phyloP scores from a whole-genome alignment of 2,329 filamentous ascomycete genomes.

The Ampelomyces quisqualis region DNA sequence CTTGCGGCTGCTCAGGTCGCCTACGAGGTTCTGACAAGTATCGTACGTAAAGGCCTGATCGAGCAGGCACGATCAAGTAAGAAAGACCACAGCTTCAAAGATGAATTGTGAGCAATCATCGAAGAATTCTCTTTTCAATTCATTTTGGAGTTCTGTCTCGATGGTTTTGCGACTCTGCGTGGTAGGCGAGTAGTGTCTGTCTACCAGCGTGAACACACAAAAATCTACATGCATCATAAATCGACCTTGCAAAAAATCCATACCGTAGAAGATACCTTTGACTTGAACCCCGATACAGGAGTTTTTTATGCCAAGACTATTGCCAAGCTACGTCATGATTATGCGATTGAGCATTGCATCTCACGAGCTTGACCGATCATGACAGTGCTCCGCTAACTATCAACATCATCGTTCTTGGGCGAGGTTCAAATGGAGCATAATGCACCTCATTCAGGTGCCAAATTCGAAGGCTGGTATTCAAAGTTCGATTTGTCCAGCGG shows the following conservation, averaged over 20 bases:
- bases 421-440: conserved; percentile 43
- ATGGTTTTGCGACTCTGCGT: too few relatives aligned
- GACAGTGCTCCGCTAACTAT: neutral
- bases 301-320: conserved; percentile 15
- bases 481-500: conserved; percentile 52
- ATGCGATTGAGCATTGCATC: neutral
- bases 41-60: conserved; percentile 61
- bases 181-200: too few relatives aligned
- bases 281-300: too few relatives aligned
- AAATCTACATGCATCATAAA: too few relatives aligned
- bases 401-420: neutral
- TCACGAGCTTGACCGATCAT: too few relatives aligned
- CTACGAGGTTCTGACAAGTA: conserved; percentile 80
- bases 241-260: too few relatives aligned
- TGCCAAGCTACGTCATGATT: conserved; percentile 24
- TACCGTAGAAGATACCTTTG: too few relatives aligned
- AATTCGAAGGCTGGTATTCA: conserved; percentile 55
- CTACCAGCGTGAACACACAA: too few relatives aligned
- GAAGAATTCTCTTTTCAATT: too few relatives aligned
- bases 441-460: conserved; percentile 45
- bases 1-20: conserved; percentile 80
- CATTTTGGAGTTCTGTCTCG: too few relatives aligned
- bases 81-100: conserved; percentile 19
- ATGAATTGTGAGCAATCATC: conserved; percentile 25
- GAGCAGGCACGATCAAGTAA: conserved; percentile 38